Base-by-base conservation (phyloP, 257 asterid genomes). In the Thymus mandschuricus region DNA sequence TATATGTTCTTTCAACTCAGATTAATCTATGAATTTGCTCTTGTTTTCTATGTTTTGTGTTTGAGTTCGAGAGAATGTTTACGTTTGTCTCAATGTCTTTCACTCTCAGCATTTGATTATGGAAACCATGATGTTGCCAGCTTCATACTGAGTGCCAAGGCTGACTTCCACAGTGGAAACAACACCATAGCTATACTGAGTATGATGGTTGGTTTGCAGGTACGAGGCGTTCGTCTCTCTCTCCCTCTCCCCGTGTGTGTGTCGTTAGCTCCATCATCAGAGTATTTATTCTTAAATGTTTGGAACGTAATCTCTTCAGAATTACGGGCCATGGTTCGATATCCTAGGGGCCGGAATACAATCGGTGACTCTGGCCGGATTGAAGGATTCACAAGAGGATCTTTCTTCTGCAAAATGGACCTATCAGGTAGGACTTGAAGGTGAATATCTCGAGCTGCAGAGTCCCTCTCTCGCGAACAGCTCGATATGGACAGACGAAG, bases 361-460 rank as follows among this genome's bases (percentile, higher is more conserved):
- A 72, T 90, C 95, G 3, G 92, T 86, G 59, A 48, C 74, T 69
- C 77, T 85, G 52, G 55, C 82, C 28, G 86, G 80, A 72, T 75
- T 69, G 73, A 70, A 76, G 63, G 78, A 69, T 70, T 49, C 76
- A 1, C 58, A 82, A 49, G 73, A 66, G 63, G 78, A 86, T 74
- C 83, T 90, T 63, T 90, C 97, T 71, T 77, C 86, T 13, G 43
- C 64, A n/a, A 75, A 84, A 58, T 89, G 96, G 96, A 83, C 84
- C 61, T 87, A 87, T 79, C 96, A 89, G 96, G 96, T 88, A 80
- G 97, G 97, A 57, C 72, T 86, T 51, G 92, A 90, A 86, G 97
- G 97, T 28, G 97, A 88, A 79, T 71, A 66, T 74, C 86, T 90
- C 55, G 96, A 86, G 56, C 93, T 90, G 73, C 69, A 82, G 46